Evolutionary conservation across 495 filamentous ascomycete species (phyloP).

Genomic region (Talaromyces borbonicus): DNA sequence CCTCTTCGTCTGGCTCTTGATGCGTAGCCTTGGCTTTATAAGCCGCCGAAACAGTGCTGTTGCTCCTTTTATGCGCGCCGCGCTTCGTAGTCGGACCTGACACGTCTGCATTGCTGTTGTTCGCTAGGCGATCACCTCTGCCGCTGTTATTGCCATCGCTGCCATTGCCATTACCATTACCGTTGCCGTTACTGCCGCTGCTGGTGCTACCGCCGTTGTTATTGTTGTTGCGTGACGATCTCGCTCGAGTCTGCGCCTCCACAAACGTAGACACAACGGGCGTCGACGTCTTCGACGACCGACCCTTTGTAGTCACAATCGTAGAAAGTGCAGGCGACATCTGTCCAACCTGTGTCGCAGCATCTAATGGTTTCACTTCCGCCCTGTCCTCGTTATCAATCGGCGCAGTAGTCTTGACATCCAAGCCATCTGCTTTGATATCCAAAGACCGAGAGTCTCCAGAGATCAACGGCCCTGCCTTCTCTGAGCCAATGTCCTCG

Average conservation of each 20-base stretch:
- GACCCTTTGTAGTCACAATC: constrained; percentile 17
- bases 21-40: constrained; percentile 18
- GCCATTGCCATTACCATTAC: background rate
- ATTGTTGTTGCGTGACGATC: constrained; percentile 9
- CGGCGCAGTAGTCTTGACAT: constrained; percentile 25
- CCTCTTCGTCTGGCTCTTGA: too few species aligned
- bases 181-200: background rate
- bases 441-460: constrained; percentile 21
- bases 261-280: constrained; percentile 34
- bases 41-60: constrained; percentile 20
- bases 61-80: constrained; percentile 53
- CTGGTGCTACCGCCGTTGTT: background rate
- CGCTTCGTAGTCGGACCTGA: constrained; percentile 38
- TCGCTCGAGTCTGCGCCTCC: constrained; percentile 30
- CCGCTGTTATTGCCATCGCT: background rate
- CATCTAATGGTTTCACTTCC: background rate
- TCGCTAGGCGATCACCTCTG: background rate
- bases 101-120: background rate
- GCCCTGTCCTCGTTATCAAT: constrained; percentile 10
- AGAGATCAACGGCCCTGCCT: constrained; percentile 14
- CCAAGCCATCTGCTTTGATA: constrained; percentile 18
- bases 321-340: constrained; percentile 1
- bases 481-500: constrained; percentile 18
- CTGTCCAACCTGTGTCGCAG: background rate
- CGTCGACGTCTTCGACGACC: constrained; percentile 51